A percentile compares a stretch with the other conserved stretches of the same genome.
phyloP scores from a whole-genome alignment of 139 green algal genomes.

The Picochlorum sp. region DNA sequence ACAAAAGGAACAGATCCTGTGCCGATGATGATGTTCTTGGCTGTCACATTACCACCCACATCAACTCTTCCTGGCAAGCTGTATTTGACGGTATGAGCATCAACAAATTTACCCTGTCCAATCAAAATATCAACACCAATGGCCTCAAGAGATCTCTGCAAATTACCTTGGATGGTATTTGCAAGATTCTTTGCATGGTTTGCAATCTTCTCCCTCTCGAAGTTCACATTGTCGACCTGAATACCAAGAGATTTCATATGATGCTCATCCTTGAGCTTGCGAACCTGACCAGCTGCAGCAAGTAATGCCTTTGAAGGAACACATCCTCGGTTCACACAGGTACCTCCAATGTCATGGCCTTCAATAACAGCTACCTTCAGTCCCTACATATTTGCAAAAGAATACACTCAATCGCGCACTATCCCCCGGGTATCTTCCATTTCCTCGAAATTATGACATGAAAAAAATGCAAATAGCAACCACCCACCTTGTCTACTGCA shows the following conservation, averaged over 20 bases:
- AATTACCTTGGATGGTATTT: slow-evolving; percentile 82
- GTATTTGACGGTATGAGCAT: slow-evolving; percentile 79
- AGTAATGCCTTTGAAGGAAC: slow-evolving; percentile 96
- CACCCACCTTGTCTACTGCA: slow-evolving; percentile 66
- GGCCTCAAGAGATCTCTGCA: slow-evolving; percentile 81
- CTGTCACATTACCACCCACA: slow-evolving; percentile 82
- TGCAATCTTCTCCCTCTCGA: slow-evolving; percentile 85
- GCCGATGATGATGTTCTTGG: slow-evolving; percentile 93
- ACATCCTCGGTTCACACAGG: slow-evolving; percentile 98
- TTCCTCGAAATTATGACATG: not conserved
- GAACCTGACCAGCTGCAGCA: slow-evolving; percentile 84
- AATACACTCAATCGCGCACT: not conserved
- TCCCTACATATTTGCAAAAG: slow-evolving; percentile 42
- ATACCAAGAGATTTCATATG: slow-evolving; percentile 93
- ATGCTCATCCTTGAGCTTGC: slow-evolving; percentile 82
- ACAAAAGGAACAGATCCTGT: slow-evolving; percentile 96
- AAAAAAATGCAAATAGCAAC: slow-evolving; percentile 38
- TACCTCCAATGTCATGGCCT: slow-evolving; percentile 94
- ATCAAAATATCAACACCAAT: slow-evolving; percentile 94
- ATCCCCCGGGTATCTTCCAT: no score
- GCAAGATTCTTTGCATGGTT: slow-evolving; percentile 90
- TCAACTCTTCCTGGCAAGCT: slow-evolving; percentile 82
- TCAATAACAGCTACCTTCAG: slow-evolving; percentile 96
- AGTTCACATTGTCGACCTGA: slow-evolving; percentile 71
- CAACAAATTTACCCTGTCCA: slow-evolving; percentile 78